phyloP scores from a whole-genome alignment of 2,329 filamentous ascomycete genomes.

The Penicillium hordei region DNA sequence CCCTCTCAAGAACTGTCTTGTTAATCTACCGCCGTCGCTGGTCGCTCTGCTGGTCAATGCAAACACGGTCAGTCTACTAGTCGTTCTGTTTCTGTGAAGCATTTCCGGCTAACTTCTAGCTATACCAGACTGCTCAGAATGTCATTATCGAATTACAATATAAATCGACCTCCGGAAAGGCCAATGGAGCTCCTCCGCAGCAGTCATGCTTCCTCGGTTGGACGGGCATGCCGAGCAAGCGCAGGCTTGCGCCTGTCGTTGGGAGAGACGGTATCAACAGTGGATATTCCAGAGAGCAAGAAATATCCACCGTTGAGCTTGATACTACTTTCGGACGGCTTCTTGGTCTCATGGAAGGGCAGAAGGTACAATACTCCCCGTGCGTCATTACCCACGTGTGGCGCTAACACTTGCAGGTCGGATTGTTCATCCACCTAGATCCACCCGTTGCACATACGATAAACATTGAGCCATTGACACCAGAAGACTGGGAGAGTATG shows the following conservation, averaged over 20 bases:
- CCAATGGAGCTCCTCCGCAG: constrained; percentile 52
- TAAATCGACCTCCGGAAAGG: constrained; percentile 58
- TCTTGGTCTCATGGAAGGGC: constrained; percentile 75
- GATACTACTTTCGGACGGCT: constrained; percentile 80
- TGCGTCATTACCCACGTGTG: constrained; percentile 33
- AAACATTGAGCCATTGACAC: constrained; percentile 92
- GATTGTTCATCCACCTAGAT: constrained; percentile 74
- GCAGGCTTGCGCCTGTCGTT: constrained; percentile 70
- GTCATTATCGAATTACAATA: constrained; percentile 90
- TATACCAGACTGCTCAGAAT: constrained; percentile 79
- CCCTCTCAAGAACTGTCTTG: constrained; percentile 88
- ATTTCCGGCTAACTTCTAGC: constrained; percentile 19
- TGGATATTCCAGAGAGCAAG: constrained; percentile 68
- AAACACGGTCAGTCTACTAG: constrained; percentile 68
- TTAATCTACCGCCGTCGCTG: constrained; percentile 84
- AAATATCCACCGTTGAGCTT: constrained; percentile 75
- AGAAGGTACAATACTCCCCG: constrained; percentile 59
- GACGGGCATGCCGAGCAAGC: constrained; percentile 97
- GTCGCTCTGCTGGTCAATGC: constrained; percentile 83
- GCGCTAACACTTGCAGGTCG: constrained; percentile 49
- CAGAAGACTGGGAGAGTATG: constrained; percentile 90
- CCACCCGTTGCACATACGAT: constrained; percentile 89
- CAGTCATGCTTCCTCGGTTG: constrained; percentile 86
- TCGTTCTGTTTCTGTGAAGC: not conserved
- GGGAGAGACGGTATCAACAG: constrained; percentile 69